Percentiles rank a stretch among this genome's conserved stretches.
Conservation (phyloP, 768 basidiomycete genomes). For the Tricholoma bakamatsutake region DNA sequence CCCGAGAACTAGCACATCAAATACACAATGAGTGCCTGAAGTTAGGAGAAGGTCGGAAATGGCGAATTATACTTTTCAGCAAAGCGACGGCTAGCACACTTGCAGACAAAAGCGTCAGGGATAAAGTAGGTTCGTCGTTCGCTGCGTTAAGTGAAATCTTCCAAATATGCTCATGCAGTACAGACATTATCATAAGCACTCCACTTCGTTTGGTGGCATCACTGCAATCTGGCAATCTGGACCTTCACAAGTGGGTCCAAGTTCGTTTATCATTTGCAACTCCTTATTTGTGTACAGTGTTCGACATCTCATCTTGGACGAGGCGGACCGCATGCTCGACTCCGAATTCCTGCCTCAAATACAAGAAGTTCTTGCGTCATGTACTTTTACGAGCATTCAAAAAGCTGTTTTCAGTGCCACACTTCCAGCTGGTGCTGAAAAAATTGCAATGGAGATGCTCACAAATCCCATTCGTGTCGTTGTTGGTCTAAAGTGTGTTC, state of each 20-base stretch:
- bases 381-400: slow-evolving; percentile 61
- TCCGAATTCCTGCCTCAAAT: slow-evolving; percentile 84
- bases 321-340: slow-evolving; percentile 89
- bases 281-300: slow-evolving; percentile 46
- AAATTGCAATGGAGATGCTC: slow-evolving; percentile 80
- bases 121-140: slow-evolving; percentile 66
- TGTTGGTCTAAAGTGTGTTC: slow-evolving; percentile 88
- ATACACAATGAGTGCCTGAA: slow-evolving; percentile 89
- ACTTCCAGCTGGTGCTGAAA: slow-evolving; percentile 83
- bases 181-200: slow-evolving; percentile 90
- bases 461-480: slow-evolving; percentile 86
- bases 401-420: slow-evolving; percentile 96
- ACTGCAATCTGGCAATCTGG: slow-evolving; percentile 59
- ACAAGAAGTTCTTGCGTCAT: slow-evolving; percentile 79
- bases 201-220: slow-evolving; percentile 85
- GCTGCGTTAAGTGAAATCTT: slow-evolving; percentile 2
- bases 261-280: slow-evolving; percentile 2
- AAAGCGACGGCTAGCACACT: slow-evolving; percentile 87
- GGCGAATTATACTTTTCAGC: slow-evolving; percentile 77
- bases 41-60: slow-evolving; percentile 73
- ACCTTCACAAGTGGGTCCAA: slow-evolving; percentile 61
- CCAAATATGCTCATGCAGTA: slow-evolving; percentile 2
- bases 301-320: slow-evolving; percentile 81
- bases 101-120: slow-evolving; percentile 60
- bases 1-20: slow-evolving; percentile 93